A percentile compares a stretch with the other conserved stretches of the same genome.
Conservation (phyloP, 176 grass and related monocot genomes). For the sorghum (Sorghum bicolor) region Sorghum_bicolor_NCBIv3 NC_012878.2:56676001-56676500, state of each 20-base stretch:
- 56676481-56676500: conserved; percentile 97
- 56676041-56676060: background rate
- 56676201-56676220: conserved; percentile 93
- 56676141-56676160: conserved; percentile 97
- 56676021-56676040: background rate
- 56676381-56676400: conserved; percentile 5
- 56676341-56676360: background rate
- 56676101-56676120: background rate
- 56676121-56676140: conserved; percentile 43
- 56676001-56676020: background rate
- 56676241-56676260: conserved; percentile 80
- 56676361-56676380: conserved; percentile 4
- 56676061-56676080: background rate
- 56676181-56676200: conserved; percentile 91
- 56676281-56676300: background rate
- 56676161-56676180: conserved; percentile 99
- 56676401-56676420: conserved; percentile 93
- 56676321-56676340: background rate
- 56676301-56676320: background rate
- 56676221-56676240: conserved; percentile 98
- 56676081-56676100: background rate
- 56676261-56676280: too few species aligned
- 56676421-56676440: conserved; percentile 88
- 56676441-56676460: conserved; percentile 98
- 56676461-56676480: conserved; percentile 89